These are phyloP conservation scores for Agastache rugosa DNA, from an alignment of 257 asterid species.

Conservation along the genomic window DNA sequence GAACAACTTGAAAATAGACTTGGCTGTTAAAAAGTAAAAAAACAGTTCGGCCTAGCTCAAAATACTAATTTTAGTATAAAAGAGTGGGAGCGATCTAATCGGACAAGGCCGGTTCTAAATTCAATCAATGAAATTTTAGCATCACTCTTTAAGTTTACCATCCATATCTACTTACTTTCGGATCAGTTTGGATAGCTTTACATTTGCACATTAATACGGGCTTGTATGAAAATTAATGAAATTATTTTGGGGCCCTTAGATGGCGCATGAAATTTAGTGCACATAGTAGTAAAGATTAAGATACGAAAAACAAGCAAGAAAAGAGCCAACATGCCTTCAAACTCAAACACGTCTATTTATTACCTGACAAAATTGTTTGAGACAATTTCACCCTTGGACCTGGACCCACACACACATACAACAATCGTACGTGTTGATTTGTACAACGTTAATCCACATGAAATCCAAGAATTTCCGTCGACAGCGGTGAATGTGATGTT, in stretches of 20 bases:
- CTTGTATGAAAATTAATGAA: too few relatives aligned
- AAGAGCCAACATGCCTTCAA: constrained; percentile 25
- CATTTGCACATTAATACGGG: too few relatives aligned
- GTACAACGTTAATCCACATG: constrained; percentile 11
- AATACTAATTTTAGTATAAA: too few relatives aligned
- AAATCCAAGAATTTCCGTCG: constrained; percentile 22
- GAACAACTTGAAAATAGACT: too few relatives aligned
- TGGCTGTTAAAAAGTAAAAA: too few relatives aligned
- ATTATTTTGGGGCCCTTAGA: background rate
- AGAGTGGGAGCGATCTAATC: too few relatives aligned
- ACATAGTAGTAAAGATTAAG: background rate
- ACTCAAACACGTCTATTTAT: constrained; percentile 8
- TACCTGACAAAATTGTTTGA: constrained; percentile 35
- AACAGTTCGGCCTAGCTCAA: too few relatives aligned
- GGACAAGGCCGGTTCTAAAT: too few relatives aligned
- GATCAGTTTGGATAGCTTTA: too few relatives aligned
- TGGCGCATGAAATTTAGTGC: constrained; percentile 47
- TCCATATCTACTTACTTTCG: too few relatives aligned
- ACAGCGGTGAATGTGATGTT: constrained; percentile 25
- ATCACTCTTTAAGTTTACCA: too few relatives aligned
- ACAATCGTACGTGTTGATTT: constrained; percentile 16
- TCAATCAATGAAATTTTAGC: too few relatives aligned
- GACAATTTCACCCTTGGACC: constrained; percentile 29
- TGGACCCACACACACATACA: constrained; percentile 12
- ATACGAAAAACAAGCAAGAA: background rate